Evolutionary conservation across 371 early-diverging fungal species (phyloP).

Genomic region (Lichtheimia ramosa): DNA sequence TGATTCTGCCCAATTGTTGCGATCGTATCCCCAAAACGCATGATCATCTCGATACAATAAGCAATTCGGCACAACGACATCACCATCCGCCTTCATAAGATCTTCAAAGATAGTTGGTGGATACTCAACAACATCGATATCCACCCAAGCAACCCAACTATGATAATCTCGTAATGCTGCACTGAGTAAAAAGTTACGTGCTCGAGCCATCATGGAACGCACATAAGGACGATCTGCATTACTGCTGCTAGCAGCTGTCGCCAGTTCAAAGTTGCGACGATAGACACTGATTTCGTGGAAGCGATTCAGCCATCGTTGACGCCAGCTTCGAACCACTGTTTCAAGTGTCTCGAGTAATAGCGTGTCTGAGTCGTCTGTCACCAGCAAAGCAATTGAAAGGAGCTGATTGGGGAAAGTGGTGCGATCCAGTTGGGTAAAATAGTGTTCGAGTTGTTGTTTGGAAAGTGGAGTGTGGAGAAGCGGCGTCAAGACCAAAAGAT

Average conservation of each 20-base stretch:
- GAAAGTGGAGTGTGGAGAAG: slow-evolving; percentile 8
- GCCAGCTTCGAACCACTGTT: not conserved
- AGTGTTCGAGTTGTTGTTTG: slow-evolving; percentile 30
- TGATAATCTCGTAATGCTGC: slow-evolving; percentile 44
- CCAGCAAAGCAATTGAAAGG: slow-evolving; percentile 42
- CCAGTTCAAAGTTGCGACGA: slow-evolving; percentile 26
- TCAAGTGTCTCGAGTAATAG: slow-evolving; percentile 16
- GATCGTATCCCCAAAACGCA: slow-evolving; percentile 52
- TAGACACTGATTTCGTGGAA: slow-evolving; percentile 41
- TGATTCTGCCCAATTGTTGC: slow-evolving; percentile 30
- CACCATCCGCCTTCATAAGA: slow-evolving; percentile 46
- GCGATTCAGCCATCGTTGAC: slow-evolving; percentile 23
- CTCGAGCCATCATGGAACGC: slow-evolving; percentile 51
- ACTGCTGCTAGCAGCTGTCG: no score
- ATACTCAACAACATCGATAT: slow-evolving; percentile 49
- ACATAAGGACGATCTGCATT: slow-evolving; percentile 21
- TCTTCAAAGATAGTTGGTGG: slow-evolving; percentile 52
- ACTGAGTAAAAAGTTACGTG: slow-evolving; percentile 53
- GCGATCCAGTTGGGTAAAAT: slow-evolving; percentile 42
- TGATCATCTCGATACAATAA: slow-evolving; percentile 32
- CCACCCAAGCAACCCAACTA: slow-evolving; percentile 59
- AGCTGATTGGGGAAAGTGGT: slow-evolving; percentile 42
- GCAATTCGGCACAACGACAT: slow-evolving; percentile 61
- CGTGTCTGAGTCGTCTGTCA: slow-evolving; percentile 16
- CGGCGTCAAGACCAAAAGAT: slow-evolving; percentile 40